phyloP scores from a whole-genome alignment of 2,329 filamentous ascomycete species.

The Colletotrichum sansevieriae region DNA sequence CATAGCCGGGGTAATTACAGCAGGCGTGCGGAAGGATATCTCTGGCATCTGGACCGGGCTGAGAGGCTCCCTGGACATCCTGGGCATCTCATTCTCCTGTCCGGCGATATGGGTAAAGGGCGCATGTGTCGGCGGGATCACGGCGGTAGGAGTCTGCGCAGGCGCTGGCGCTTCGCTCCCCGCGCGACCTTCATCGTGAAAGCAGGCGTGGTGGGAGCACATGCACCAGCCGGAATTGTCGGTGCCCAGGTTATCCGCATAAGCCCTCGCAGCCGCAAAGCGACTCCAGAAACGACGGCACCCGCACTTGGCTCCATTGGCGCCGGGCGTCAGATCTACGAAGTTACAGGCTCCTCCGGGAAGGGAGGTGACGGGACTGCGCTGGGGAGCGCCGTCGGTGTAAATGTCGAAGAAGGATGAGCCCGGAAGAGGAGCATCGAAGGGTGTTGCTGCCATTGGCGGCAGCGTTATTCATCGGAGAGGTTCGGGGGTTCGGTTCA shows the following conservation, averaged over 20 bases:
- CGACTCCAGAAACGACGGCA: slow-evolving; percentile 73
- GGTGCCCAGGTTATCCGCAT: slow-evolving; percentile 48
- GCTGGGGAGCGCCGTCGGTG: slow-evolving; percentile 57
- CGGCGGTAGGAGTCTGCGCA: slow-evolving; percentile 20
- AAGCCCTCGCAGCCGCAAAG: slow-evolving; percentile 50
- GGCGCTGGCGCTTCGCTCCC: slow-evolving; percentile 45
- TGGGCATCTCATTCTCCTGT: slow-evolving; percentile 68
- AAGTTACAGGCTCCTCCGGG: slow-evolving; percentile 70
- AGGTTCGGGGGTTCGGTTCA: slow-evolving; percentile 44
- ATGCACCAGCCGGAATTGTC: slow-evolving; percentile 69
- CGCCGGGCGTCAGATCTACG: slow-evolving; percentile 65
- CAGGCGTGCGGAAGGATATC: slow-evolving; percentile 56
- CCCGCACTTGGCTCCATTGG: slow-evolving; percentile 67
- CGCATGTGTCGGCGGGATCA: slow-evolving; percentile 7
- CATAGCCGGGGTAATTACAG: slow-evolving; percentile 53
- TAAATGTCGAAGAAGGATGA: slow-evolving; percentile 68
- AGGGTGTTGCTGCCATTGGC: slow-evolving; percentile 67
- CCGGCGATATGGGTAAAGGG: slow-evolving; percentile 48
- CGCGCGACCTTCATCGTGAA: slow-evolving; percentile 63
- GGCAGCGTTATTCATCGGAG: slow-evolving; percentile 49
- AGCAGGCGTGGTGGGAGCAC: slow-evolving; percentile 74
- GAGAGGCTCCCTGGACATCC: slow-evolving; percentile 61
- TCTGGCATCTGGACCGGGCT: slow-evolving; percentile 65
- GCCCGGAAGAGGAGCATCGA: slow-evolving; percentile 59
- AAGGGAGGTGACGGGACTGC: slow-evolving; percentile 52